A percentile compares a stretch with the other conserved stretches of the same genome.
These are phyloP conservation scores for Ogataea zsoltii DNA, from an alignment of 805 yeast genomes.

Conservation along the genomic window DNA sequence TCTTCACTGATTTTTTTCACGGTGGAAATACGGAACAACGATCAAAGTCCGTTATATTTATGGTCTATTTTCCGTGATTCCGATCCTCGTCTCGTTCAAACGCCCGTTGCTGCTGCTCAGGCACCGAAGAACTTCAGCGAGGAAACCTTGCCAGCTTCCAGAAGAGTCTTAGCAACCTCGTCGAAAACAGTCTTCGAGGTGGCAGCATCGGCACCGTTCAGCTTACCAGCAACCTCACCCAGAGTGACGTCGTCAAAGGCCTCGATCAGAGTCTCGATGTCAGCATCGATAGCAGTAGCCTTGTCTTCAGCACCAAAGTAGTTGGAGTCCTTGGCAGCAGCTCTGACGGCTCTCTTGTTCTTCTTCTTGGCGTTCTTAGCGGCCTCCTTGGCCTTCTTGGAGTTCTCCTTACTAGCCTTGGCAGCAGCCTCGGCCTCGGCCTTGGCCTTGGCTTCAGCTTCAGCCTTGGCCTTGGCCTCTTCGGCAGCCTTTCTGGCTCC, in stretches of 20 bases:
- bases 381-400: constrained; percentile 86
- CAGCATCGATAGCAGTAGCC: constrained; percentile 71
- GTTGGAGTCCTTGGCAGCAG: constrained; percentile 75
- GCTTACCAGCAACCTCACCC: constrained; percentile 69
- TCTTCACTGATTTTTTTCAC: too few species aligned
- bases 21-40: too few species aligned
- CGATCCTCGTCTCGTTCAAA: too few species aligned
- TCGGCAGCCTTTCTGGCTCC: constrained; percentile 97
- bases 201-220: constrained; percentile 55
- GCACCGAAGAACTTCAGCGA: constrained; percentile 26
- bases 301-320: constrained; percentile 81
- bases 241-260: constrained; percentile 77
- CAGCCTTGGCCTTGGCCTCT: constrained; percentile 80
- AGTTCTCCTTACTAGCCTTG: constrained; percentile 56
- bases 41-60: too few species aligned
- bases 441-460: constrained; percentile 81
- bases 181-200: constrained; percentile 59
- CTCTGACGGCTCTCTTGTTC: constrained; percentile 59
- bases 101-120: too few species aligned
- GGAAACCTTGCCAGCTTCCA: constrained; percentile 53
- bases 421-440: constrained; percentile 75
- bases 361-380: constrained; percentile 98
- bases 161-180: constrained; percentile 54
- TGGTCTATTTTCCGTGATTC: too few species aligned
- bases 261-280: constrained; percentile 77